Percentiles rank a stretch among this genome's conserved stretches.
phyloP scores from a whole-genome alignment of 2,329 filamentous ascomycete genomes.

The Dactylella cylindrospora region DNA sequence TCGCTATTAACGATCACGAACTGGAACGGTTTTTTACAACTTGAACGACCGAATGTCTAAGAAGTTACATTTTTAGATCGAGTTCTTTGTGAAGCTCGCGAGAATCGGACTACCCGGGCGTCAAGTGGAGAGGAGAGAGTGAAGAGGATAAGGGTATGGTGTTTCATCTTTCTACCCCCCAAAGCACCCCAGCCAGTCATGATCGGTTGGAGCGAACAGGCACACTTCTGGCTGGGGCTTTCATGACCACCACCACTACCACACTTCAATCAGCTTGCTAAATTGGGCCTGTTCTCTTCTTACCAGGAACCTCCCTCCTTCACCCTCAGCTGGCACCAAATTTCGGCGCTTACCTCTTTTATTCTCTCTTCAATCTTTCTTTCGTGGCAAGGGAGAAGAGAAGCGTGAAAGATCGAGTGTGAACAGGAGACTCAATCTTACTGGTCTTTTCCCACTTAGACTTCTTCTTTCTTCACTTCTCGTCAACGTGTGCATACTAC shows the following conservation, averaged over 20 bases:
- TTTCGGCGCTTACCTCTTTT: slow-evolving; percentile 41
- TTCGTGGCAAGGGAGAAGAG: neutral
- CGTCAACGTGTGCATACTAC: slow-evolving; percentile 18
- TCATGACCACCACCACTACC: too few relatives aligned
- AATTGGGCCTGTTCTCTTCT: slow-evolving; percentile 28
- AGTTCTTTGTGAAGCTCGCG: too few relatives aligned
- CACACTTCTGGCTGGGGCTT: slow-evolving; percentile 23
- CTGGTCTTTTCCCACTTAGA: too few relatives aligned
- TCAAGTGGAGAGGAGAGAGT: slow-evolving; percentile 14
- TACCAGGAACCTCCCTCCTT: slow-evolving; percentile 43
- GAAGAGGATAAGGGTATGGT: slow-evolving; percentile 23
- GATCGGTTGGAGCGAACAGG: slow-evolving; percentile 40
- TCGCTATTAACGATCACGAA: too few relatives aligned
- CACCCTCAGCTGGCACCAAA: slow-evolving; percentile 41
- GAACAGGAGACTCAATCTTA: slow-evolving; percentile 31
- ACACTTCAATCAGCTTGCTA: slow-evolving; percentile 44
- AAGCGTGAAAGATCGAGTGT: slow-evolving; percentile 19
- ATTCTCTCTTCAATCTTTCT: slow-evolving; percentile 12
- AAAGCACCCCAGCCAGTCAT: slow-evolving; percentile 22
- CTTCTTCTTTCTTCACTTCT: slow-evolving; percentile 31
- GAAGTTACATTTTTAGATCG: too few relatives aligned
- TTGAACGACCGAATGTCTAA: too few relatives aligned
- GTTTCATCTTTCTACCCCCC: slow-evolving; percentile 39
- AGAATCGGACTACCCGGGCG: slow-evolving; percentile 25
- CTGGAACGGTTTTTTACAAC: too few relatives aligned